These are phyloP conservation scores for Podospora pseudoanserina DNA, from an alignment of 495 filamentous ascomycete species.

Conservation along the genomic window DNA sequence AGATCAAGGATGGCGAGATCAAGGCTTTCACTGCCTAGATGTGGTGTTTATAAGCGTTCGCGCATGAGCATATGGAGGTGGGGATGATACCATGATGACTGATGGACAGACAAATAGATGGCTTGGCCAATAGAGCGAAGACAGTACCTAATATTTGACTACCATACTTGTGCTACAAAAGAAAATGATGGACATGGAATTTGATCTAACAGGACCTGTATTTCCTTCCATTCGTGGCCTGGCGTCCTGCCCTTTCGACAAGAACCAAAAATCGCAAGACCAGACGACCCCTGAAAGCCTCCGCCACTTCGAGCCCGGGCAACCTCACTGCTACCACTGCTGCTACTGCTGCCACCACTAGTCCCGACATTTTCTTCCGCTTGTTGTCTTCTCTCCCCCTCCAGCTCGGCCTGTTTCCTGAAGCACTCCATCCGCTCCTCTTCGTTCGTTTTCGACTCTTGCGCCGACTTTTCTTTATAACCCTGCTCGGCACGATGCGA, in stretches of 20 bases:
- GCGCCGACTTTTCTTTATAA: not conserved
- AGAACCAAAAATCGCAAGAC: not conserved
- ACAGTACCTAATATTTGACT: not conserved
- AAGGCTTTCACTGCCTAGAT: constrained; percentile 39
- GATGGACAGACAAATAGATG: constrained; percentile 7
- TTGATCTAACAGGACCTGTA: not conserved
- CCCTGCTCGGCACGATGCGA: not conserved
- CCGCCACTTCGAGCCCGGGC: not conserved
- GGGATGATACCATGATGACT: constrained; percentile 4
- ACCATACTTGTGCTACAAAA: not conserved
- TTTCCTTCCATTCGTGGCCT: not conserved
- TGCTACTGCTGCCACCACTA: not conserved
- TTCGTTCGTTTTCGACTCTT: not conserved
- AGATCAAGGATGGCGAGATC: constrained; percentile 74
- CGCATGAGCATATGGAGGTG: constrained; percentile 2
- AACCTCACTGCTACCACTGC: not conserved
- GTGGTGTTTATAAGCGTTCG: constrained; percentile 7
- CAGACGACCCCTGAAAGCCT: not conserved
- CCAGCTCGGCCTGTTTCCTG: not conserved
- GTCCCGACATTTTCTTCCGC: not conserved
- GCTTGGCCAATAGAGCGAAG: not conserved
- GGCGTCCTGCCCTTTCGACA: not conserved
- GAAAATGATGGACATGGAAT: not conserved
- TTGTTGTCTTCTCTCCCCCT: not conserved
- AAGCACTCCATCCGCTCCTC: not conserved